Percentiles rank a stretch among this genome's conserved stretches.
phyloP scores from a whole-genome alignment of 495 filamentous ascomycete species.

The Daldinia childiae region DNA sequence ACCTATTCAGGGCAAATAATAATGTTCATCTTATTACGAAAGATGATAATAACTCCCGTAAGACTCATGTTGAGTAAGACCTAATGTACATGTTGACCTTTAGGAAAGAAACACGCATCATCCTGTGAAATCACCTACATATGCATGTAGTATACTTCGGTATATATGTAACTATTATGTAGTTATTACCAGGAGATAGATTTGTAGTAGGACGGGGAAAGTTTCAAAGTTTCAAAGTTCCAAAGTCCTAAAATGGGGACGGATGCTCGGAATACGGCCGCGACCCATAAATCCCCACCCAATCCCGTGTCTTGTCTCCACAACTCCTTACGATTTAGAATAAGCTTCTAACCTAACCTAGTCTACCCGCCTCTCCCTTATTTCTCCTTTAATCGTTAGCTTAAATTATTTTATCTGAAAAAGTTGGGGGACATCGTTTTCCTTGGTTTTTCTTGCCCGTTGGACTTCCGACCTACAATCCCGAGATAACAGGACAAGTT shows the following conservation, averaged over 20 bases:
- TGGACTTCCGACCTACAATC: conserved; percentile 11
- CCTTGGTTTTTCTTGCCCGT: not conserved
- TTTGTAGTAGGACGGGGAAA: not conserved
- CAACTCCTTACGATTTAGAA: conserved; percentile 16
- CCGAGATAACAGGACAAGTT: conserved; percentile 9
- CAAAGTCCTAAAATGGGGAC: conserved; percentile 20
- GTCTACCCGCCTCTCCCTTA: conserved; percentile 39
- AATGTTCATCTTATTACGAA: not conserved
- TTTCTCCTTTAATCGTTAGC: conserved; percentile 24
- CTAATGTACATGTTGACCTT: conserved; percentile 10
- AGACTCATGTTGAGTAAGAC: not conserved
- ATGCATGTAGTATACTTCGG: not conserved
- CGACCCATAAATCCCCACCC: conserved; percentile 23
- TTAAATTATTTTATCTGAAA: conserved; percentile 8
- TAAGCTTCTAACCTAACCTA: conserved; percentile 23
- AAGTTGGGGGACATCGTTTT: not conserved
- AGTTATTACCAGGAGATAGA: not conserved
- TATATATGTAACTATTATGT: not conserved
- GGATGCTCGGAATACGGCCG: conserved; percentile 28
- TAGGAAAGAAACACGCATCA: conserved; percentile 30
- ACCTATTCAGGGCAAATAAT: not conserved
- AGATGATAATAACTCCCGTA: not conserved
- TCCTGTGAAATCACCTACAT: not conserved
- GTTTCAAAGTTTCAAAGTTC: conserved; percentile 2
- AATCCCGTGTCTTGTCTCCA: conserved; percentile 27